These are phyloP conservation scores for Epichloe coenophiala DNA, from an alignment of 2,329 filamentous ascomycete species.

Conservation along the genomic window DNA sequence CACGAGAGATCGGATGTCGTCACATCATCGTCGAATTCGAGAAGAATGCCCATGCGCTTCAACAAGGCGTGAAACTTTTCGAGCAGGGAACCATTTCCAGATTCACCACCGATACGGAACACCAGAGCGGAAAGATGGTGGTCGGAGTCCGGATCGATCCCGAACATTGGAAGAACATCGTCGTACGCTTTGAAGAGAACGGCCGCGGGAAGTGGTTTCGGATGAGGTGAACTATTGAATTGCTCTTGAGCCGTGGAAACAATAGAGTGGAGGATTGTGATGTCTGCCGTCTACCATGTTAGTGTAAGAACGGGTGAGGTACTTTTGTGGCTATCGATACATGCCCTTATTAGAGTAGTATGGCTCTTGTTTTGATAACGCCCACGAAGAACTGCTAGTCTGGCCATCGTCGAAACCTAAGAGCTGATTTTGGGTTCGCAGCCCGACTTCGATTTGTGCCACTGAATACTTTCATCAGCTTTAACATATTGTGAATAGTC, in stretches of 20 bases:
- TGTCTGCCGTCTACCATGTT: constrained; percentile 41
- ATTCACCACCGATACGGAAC: constrained; percentile 61
- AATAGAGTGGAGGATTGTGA: constrained; percentile 65
- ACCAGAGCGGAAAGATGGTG: constrained; percentile 65
- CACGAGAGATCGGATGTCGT: constrained; percentile 2
- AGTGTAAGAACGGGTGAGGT: not conserved
- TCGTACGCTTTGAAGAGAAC: constrained; percentile 76
- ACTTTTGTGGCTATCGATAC: not conserved
- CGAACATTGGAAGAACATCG: constrained; percentile 55
- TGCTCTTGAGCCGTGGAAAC: constrained; percentile 57
- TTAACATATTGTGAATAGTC: not conserved
- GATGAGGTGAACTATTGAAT: constrained; percentile 40
- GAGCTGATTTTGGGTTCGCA: not conserved
- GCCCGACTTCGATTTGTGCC: constrained; percentile 11
- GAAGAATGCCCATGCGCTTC: constrained; percentile 53
- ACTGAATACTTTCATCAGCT: constrained; percentile 6
- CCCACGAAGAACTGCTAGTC: not conserved
- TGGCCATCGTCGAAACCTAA: constrained; percentile 3
- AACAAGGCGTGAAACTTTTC: constrained; percentile 60
- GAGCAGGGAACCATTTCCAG: constrained; percentile 42
- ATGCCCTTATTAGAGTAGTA: constrained; percentile 50
- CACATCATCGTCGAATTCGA: constrained; percentile 42
- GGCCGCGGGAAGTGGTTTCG: constrained; percentile 54
- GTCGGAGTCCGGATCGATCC: constrained; percentile 58
- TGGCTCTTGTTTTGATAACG: constrained; percentile 12